phyloP scores from a whole-genome alignment of 2,329 filamentous ascomycete species.

The Aspergillus brunneoviolaceus region DNA sequence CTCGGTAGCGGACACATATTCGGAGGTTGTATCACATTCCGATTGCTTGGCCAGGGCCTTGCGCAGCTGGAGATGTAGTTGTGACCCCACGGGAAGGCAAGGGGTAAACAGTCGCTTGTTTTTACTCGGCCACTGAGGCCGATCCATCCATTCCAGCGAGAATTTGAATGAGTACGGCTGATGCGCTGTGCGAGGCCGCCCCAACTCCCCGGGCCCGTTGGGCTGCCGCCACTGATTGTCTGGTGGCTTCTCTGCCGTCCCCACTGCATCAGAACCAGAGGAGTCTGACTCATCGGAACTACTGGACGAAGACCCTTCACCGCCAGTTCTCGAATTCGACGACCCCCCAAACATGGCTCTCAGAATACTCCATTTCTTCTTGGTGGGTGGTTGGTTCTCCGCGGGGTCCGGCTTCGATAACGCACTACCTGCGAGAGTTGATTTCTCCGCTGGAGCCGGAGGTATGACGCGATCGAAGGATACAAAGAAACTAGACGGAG shows the following conservation, averaged over 20 bases:
- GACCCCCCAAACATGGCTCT: slow-evolving; percentile 51
- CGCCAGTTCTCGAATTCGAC: slow-evolving; percentile 45
- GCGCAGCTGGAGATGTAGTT: slow-evolving; percentile 51
- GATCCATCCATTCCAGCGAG: slow-evolving; percentile 64
- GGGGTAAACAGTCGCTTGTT: slow-evolving; percentile 57
- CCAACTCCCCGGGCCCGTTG: slow-evolving; percentile 25
- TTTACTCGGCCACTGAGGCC: slow-evolving; percentile 50
- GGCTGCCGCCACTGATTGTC: slow-evolving; percentile 27
- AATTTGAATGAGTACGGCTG: slow-evolving; percentile 65
- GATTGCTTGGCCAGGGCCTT: slow-evolving; percentile 26
- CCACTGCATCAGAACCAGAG: slow-evolving; percentile 26
- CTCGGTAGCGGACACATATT: slow-evolving; percentile 21
- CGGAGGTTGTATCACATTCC: slow-evolving; percentile 27
- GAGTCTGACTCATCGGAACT: slow-evolving; percentile 38
- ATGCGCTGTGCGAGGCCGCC: slow-evolving; percentile 45
- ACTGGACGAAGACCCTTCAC: slow-evolving; percentile 41
- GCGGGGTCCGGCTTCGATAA: slow-evolving; percentile 27
- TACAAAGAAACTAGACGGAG: slow-evolving; percentile 55
- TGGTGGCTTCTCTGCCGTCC: slow-evolving; percentile 26
- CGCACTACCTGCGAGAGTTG: slow-evolving; percentile 37
- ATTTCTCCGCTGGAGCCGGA: slow-evolving; percentile 33
- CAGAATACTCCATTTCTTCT: slow-evolving; percentile 53
- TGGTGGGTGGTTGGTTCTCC: slow-evolving; percentile 27
- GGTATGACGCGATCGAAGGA: slow-evolving; percentile 63
- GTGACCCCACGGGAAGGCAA: slow-evolving; percentile 56